phyloP scores from a whole-genome alignment of 768 basidiomycete species.

The Hypsizygus marmoreus region DNA sequence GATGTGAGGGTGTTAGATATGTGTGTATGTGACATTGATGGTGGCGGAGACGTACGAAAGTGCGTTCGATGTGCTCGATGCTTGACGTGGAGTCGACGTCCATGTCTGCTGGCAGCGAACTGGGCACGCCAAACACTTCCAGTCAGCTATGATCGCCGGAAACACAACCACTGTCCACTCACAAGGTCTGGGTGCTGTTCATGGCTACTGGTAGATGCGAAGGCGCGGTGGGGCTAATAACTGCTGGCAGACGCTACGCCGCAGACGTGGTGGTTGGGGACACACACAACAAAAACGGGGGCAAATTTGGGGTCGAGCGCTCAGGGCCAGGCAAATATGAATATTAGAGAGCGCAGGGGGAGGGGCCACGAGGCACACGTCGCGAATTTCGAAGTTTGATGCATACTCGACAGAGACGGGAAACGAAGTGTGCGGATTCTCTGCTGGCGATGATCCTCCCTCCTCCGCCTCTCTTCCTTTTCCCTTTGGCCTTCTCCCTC shows the following conservation, averaged over 20 bases:
- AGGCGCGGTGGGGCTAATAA: not conserved
- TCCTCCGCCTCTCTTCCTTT: not conserved
- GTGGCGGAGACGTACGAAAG: slow-evolving; percentile 17
- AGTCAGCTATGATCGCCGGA: slow-evolving; percentile 3
- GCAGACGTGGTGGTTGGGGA: slow-evolving; percentile 3
- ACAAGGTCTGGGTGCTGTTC: slow-evolving; percentile 9
- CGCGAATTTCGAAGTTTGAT: slow-evolving; percentile 22
- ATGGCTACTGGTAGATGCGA: not conserved
- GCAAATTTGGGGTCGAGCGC: slow-evolving; percentile 10
- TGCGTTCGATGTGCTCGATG: slow-evolving; percentile 17
- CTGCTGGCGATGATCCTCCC: not conserved
- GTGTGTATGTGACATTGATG: not conserved
- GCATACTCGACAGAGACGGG: slow-evolving; percentile 15
- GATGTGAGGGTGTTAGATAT: not conserved
- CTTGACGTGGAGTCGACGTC: slow-evolving; percentile 10
- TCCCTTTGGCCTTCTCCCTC: not conserved
- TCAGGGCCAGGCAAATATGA: slow-evolving; percentile 11
- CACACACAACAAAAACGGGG: slow-evolving; percentile 14
- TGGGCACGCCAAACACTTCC: too few species aligned
- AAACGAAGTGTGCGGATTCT: slow-evolving; percentile 11
- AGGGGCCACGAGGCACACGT: not conserved
- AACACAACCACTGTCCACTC: not conserved
- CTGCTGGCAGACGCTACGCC: not conserved
- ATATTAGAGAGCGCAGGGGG: not conserved
- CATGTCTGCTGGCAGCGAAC: slow-evolving; percentile 2